Evolutionary conservation across 257 asterid species (phyloP).

Genomic region (Schizonepeta tenuifolia): DNA sequence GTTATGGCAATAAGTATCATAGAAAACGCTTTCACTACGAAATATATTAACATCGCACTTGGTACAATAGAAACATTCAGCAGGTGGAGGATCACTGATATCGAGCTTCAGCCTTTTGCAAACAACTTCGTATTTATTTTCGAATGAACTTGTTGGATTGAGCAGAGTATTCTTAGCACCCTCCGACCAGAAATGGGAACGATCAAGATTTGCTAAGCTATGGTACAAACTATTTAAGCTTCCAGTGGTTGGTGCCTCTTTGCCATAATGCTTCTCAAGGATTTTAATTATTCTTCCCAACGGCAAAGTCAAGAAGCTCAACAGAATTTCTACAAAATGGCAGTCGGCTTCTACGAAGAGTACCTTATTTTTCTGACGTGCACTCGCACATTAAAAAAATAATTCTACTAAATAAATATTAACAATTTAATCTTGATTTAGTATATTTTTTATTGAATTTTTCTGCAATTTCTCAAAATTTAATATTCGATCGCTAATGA

Average conservation of each 20-base stretch:
- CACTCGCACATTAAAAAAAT: no score
- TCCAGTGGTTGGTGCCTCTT: slow-evolving; percentile 17
- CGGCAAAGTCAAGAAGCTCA: slow-evolving; percentile 34
- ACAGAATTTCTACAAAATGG: slow-evolving; percentile 23
- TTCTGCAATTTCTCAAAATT: no score
- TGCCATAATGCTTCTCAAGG: slow-evolving; percentile 1
- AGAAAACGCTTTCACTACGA: no score
- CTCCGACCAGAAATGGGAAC: slow-evolving; percentile 11
- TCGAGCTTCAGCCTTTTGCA: background rate
- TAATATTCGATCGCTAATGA: no score
- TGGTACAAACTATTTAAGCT: slow-evolving; percentile 6
- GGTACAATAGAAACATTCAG: no score
- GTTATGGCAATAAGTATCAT: no score
- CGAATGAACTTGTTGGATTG: slow-evolving; percentile 28
- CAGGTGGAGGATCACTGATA: background rate
- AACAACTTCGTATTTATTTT: background rate
- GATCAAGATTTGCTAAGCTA: slow-evolving; percentile 8
- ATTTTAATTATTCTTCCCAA: slow-evolving; percentile 27
- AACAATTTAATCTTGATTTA: no score
- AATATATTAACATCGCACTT: no score
- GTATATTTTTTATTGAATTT: no score
- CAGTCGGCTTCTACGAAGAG: slow-evolving; percentile 27
- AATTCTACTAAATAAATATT: no score
- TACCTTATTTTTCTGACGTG: slow-evolving; percentile 33
- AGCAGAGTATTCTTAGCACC: slow-evolving; percentile 27